phyloP scores from a whole-genome alignment of 116 monocot species.

The Dioscorea cayenensis region DNA sequence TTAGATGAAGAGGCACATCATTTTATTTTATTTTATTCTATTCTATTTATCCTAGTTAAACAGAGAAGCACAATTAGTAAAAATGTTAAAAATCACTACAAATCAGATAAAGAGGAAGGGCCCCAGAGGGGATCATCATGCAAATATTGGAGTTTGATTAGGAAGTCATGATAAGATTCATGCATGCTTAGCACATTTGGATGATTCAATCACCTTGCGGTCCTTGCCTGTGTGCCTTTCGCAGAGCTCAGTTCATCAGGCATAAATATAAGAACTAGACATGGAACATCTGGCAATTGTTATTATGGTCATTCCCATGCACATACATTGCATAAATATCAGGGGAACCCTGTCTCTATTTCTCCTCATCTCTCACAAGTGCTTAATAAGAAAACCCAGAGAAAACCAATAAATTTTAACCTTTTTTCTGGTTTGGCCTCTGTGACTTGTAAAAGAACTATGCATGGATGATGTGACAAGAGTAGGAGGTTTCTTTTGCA shows the following conservation, averaged over 20 bases:
- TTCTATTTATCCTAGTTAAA: no score
- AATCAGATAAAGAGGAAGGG: no score
- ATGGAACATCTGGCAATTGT: not conserved
- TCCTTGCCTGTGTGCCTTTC: not conserved
- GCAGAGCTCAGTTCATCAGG: not conserved
- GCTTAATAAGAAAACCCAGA: not conserved
- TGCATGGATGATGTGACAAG: not conserved
- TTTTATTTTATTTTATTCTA: no score
- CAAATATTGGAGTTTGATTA: no score
- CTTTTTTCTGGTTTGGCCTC: not conserved
- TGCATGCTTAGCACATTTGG: no score
- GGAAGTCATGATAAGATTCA: no score
- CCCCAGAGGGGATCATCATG: no score
- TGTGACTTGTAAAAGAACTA: not conserved
- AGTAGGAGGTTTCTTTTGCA: not conserved
- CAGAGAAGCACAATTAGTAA: no score
- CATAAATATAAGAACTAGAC: not conserved
- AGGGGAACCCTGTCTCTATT: not conserved
- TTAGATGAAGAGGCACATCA: no score
- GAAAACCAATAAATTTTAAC: not conserved
- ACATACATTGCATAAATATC: not conserved
- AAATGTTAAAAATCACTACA: no score
- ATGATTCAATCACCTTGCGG: no score
- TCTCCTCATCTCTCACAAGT: not conserved
- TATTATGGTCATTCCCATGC: not conserved